Evolutionary conservation across 139 green algal genomes (phyloP).

Genomic region (Pleodorina starrii): DNA sequence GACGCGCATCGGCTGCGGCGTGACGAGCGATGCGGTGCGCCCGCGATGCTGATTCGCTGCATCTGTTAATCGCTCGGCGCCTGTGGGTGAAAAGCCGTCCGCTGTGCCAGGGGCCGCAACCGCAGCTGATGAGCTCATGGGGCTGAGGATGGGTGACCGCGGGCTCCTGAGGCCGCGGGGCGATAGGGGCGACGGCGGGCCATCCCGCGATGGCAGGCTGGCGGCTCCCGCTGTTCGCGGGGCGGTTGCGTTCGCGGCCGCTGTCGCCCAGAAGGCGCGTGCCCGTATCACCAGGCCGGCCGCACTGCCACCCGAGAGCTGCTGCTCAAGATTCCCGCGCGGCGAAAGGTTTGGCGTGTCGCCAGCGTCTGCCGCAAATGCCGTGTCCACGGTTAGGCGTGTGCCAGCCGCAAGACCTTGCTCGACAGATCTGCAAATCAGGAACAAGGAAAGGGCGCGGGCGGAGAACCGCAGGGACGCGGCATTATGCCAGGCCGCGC

Average conservation of each 20-base stretch:
- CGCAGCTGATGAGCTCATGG: no score
- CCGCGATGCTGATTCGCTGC: no score
- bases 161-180: background rate
- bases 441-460: no score
- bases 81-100: no score
- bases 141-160: no score
- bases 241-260: background rate
- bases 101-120: no score
- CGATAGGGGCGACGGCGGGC: background rate
- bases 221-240: background rate
- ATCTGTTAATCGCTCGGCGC: no score
- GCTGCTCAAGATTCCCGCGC: background rate
- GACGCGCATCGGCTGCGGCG: no score
- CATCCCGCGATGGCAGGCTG: no score
- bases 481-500: no score
- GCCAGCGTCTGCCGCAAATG: background rate
- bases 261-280: background rate
- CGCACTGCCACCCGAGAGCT: background rate
- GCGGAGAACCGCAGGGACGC: no score
- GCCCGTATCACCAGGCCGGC: conserved; percentile 8
- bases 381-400: background rate
- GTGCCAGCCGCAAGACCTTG: background rate
- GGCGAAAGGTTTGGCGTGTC: background rate
- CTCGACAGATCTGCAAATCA: background rate
- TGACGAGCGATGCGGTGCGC: no score